Evolutionary conservation across 495 filamentous ascomycete species (phyloP).

Genomic region (Penicillium egyptiacum): DNA sequence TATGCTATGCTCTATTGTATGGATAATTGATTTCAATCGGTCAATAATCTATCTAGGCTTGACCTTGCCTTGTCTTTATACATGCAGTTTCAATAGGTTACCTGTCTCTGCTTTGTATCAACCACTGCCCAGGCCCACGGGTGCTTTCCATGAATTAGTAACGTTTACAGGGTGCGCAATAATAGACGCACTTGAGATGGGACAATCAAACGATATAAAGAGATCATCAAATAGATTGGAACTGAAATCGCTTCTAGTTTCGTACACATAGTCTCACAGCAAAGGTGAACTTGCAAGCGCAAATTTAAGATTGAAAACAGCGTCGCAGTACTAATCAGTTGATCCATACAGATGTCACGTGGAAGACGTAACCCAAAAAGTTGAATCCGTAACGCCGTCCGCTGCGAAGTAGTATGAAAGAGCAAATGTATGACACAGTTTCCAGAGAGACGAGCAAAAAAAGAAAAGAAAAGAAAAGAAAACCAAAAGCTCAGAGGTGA

Average conservation of each 20-base stretch:
- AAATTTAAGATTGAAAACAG: conserved; percentile 6
- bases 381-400: conserved; percentile 27
- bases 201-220: not conserved
- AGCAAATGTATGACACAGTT: conserved; percentile 23
- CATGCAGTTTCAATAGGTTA: too few relatives aligned
- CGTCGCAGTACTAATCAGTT: not conserved
- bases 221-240: not conserved
- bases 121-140: too few relatives aligned
- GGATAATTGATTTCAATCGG: too few relatives aligned
- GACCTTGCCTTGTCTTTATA: not conserved
- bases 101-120: too few relatives aligned
- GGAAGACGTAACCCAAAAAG: conserved; percentile 12
- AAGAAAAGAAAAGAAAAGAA: not conserved
- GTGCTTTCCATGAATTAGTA: too few relatives aligned
- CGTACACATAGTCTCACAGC: not conserved
- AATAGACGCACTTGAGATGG: not conserved
- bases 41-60: not conserved
- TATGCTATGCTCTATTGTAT: not conserved
- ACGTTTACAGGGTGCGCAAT: not conserved
- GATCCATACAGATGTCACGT: conserved; percentile 6
- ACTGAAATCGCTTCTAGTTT: not conserved
- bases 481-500: conserved; percentile 1
- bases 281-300: not conserved
- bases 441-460: conserved; percentile 11
- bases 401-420: conserved; percentile 26